Evolutionary conservation across 495 filamentous ascomycete species (phyloP), one percentile per base, ranked within the genome.

Genomic region (Xylaria flabelliformis): DNA sequence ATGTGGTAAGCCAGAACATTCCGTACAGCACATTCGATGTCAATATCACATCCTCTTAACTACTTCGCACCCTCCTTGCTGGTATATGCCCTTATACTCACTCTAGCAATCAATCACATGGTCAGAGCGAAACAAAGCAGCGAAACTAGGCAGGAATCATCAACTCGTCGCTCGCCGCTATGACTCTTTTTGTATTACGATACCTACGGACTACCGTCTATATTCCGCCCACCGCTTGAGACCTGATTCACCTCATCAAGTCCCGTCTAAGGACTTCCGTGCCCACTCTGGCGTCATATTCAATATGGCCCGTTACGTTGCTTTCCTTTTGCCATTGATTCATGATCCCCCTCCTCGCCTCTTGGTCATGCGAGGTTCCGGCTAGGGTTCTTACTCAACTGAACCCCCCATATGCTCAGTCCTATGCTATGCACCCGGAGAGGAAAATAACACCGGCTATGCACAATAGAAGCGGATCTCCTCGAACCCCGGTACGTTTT

Each of bases 141-240:
- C 13, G 17, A 32, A 55, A 56, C 26, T 7, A 17, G 24, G 24
- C 24, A 56, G 4, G 3, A 41, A 42, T 13, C 53, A 32, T 32
- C 26, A 56, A 32, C 1, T 3, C 53, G 13, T n/a, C 24, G 10
- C 12, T 17, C 24, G 12, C 5, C 26, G 5, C 53, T 32, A 26
- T 56, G 53, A 56, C 17, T 29, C 3, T 56, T 56, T 46, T 56
- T 56, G 53, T 32, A 56, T 56, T 56, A 56, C 53, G 26, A 56
- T 32, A 32, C 53, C 26, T 17, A 29, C 9, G 26, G 24, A 56
- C 53, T 32, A 19, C 53, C 26, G 10, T 56, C 53, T 56, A 56
- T 56, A 56, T 12, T 24, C 48, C 26, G 6, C 26, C 12, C 26
- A 29, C 26, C 53, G 13, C 53, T 13, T 13, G 17, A 51, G 7